Evolutionary conservation across 305 asterid genomes (phyloP).

Genomic region (Fraxinus sp.): DNA sequence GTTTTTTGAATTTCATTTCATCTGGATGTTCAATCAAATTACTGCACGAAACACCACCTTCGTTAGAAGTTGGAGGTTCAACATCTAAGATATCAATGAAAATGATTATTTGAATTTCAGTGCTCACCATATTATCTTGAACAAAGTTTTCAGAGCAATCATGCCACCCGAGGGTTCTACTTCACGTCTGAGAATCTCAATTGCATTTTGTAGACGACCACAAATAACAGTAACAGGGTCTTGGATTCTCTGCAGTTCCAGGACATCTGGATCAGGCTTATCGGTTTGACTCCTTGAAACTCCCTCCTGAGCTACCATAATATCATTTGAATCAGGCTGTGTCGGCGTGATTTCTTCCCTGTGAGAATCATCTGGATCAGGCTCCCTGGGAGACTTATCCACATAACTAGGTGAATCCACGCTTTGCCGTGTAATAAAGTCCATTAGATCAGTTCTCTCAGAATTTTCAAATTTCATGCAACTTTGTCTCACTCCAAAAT

Average conservation of each 20-base stretch:
- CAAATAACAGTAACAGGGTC: slow-evolving; percentile 66
- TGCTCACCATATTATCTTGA: slow-evolving; percentile 56
- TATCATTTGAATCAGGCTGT: slow-evolving; percentile 35
- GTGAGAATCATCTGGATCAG: slow-evolving; percentile 29
- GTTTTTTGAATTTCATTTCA: slow-evolving; percentile 70
- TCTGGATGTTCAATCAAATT: slow-evolving; percentile 79
- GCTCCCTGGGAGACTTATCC: slow-evolving; percentile 22
- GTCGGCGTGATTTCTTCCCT: slow-evolving; percentile 26
- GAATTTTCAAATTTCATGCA: slow-evolving; percentile 8
- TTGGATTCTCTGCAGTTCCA: slow-evolving; percentile 72
- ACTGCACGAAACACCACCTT: slow-evolving; percentile 44
- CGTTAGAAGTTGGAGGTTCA: slow-evolving; percentile 11
- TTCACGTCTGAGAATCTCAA: slow-evolving; percentile 63
- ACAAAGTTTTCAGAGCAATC: slow-evolving; percentile 51
- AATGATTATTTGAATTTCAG: background rate
- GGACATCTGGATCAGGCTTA: slow-evolving; percentile 61
- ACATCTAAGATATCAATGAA: background rate
- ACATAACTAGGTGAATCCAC: slow-evolving; percentile 15
- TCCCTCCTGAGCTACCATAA: slow-evolving; percentile 12
- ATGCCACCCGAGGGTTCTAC: slow-evolving; percentile 43
- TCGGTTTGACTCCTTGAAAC: slow-evolving; percentile 20
- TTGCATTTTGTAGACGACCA: slow-evolving; percentile 63
- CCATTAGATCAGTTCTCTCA: slow-evolving; percentile 18
- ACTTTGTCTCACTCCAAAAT: slow-evolving; percentile 21
- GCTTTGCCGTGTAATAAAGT: slow-evolving; percentile 3